Base-by-base conservation (phyloP, 345 rosid genomes). In the Leavenworthia alabamica region DNA sequence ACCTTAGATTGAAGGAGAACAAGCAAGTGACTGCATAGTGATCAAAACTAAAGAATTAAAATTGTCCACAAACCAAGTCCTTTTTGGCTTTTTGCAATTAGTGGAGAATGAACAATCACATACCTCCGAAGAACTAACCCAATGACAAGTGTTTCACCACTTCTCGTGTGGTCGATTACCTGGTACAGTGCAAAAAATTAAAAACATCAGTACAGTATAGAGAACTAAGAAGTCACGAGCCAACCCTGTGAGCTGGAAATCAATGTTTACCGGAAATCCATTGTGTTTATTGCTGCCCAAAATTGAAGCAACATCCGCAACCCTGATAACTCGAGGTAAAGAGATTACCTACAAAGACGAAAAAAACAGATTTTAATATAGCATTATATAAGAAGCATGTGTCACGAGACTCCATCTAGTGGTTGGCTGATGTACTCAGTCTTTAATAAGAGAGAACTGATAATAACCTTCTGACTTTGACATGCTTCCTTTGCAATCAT, bases 61-160 rank as follows among this genome's bases (percentile, higher is more conserved):
- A 46, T 42, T 11, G 5, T 20, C 1, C 0, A 7, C 1, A 26
- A 3, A 42, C 17, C 6, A 24, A 24, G 6, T 17, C 61, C 41
- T 41, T 49, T n/a, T n/a, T n/a, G n/a, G n/a, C n/a, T n/a, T n/a
- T n/a, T 62, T 36, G 64, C 48, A 57, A 32, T 64, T 47, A 26
- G 35, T 53, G 50, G 28, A 35, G 26, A 8, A 47, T 9, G 14
- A 33, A 52, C 43, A 41, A 41, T 53, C 12, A 49, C 67, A 7
- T 80, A 93, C 99, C 99, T 93, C 58, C 97, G 91, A 75, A 93
- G 96, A 73, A 89, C 77, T 51, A 93, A 80, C 59, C 97, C 99
- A 23, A 89, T 84, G 56, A 93, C 99, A 44, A 86, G 80, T 48
- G 94, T 79, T 81, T 87, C 97, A 64, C 97, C 99, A 73, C 74